Evolutionary conservation across 768 basidiomycete genomes (phyloP).

Genomic region (Suillus spraguei): DNA sequence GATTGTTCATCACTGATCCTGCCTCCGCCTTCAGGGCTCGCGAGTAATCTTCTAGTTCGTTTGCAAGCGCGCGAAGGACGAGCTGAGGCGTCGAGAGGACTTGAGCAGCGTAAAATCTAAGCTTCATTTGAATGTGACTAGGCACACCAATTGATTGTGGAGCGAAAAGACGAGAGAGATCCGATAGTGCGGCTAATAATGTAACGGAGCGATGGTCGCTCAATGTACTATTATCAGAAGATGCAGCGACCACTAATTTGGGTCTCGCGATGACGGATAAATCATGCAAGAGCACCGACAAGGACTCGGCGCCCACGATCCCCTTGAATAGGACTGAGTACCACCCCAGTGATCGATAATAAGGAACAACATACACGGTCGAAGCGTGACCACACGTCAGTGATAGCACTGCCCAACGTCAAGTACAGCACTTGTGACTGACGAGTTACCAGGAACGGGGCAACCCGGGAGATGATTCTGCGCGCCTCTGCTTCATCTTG

Average conservation of each 20-base stretch:
- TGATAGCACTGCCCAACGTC: slow-evolving; percentile 53
- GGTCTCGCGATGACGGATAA: slow-evolving; percentile 55
- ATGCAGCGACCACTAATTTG: slow-evolving; percentile 26
- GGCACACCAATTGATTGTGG: slow-evolving; percentile 24
- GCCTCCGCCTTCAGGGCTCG: neutral
- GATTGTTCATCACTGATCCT: neutral
- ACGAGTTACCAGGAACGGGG: slow-evolving; percentile 67
- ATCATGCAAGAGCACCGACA: slow-evolving; percentile 61
- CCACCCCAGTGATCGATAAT: neutral
- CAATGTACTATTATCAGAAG: slow-evolving; percentile 2
- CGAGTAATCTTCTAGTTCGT: slow-evolving; percentile 35
- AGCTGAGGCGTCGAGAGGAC: slow-evolving; percentile 49
- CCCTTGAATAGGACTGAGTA: slow-evolving; percentile 31
- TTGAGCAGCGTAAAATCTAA: slow-evolving; percentile 72
- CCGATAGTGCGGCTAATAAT: slow-evolving; percentile 30
- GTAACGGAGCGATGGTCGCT: slow-evolving; percentile 19
- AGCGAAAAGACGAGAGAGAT: slow-evolving; percentile 26
- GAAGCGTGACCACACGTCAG: slow-evolving; percentile 68
- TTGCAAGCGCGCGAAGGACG: slow-evolving; percentile 42
- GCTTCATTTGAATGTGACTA: slow-evolving; percentile 56
- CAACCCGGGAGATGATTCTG: slow-evolving; percentile 49
- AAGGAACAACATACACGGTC: slow-evolving; percentile 33
- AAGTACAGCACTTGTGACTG: slow-evolving; percentile 57
- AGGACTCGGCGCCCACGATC: slow-evolving; percentile 39
- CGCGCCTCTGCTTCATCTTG: slow-evolving; percentile 50